Conservation (phyloP, 345 rosid species). For the Syzygium oleosum region DNA sequence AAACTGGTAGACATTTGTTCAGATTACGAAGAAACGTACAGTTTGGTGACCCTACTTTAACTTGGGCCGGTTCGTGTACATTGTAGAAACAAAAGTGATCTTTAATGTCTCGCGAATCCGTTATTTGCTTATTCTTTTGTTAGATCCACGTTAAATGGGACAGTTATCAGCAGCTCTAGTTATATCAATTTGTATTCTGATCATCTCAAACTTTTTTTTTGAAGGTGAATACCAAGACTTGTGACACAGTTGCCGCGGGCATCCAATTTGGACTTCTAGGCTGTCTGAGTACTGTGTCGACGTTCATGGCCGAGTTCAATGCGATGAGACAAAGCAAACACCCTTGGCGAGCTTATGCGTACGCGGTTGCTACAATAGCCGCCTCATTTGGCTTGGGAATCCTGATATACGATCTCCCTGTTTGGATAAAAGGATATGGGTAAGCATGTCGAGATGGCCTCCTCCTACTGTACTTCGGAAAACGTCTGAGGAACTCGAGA, state of each 20-base stretch:
- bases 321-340: conserved; percentile 66
- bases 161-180: not conserved
- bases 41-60: not conserved
- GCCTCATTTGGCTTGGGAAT: conserved; percentile 46
- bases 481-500: not conserved
- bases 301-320: conserved; percentile 82
- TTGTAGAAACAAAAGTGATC: not conserved
- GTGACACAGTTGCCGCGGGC: conserved; percentile 40
- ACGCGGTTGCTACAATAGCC: conserved; percentile 37
- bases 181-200: not conserved
- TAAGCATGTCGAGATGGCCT: not conserved
- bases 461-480: not conserved
- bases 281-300: conserved; percentile 83
- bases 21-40: not conserved
- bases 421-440: conserved; percentile 33
- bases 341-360: conserved; percentile 73
- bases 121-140: not conserved
- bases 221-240: conserved; percentile 47
- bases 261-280: conserved; percentile 80
- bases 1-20: not conserved
- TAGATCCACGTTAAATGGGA: not conserved
- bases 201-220: not conserved
- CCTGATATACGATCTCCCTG: conserved; percentile 48
- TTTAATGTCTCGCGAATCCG: not conserved
- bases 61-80: not conserved